phyloP scores from a whole-genome alignment of 2,329 filamentous ascomycete genomes.

The Penicillium sp. region DNA sequence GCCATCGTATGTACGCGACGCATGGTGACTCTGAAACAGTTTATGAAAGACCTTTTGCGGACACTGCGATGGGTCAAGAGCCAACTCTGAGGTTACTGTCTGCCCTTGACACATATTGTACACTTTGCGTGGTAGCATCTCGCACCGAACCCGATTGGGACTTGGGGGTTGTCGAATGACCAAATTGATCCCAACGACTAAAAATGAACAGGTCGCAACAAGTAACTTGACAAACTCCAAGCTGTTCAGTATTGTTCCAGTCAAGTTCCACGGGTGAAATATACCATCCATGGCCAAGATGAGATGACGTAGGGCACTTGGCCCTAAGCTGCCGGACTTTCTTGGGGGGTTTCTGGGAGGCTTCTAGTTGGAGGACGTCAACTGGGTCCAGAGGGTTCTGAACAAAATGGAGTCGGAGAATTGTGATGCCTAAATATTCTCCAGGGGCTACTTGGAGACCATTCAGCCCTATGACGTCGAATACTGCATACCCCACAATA shows the following conservation, averaged over 20 bases:
- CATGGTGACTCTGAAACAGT: constrained; percentile 49
- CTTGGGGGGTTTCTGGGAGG: not conserved
- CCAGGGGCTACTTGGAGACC: not conserved
- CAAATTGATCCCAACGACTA: not conserved
- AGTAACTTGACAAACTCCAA: not conserved
- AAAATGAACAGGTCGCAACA: not conserved
- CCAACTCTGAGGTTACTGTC: constrained; percentile 59
- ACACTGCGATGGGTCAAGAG: constrained; percentile 51
- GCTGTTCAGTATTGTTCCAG: not conserved
- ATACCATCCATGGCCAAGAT: not conserved
- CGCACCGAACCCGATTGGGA: constrained; percentile 10
- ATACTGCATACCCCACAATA: not conserved
- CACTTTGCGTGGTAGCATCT: constrained; percentile 48
- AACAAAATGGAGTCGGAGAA: not conserved
- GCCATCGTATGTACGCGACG: not conserved
- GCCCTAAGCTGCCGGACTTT: not conserved
- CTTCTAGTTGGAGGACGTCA: not conserved
- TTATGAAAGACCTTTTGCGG: constrained; percentile 56
- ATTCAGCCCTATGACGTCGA: constrained; percentile 8
- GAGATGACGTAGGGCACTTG: constrained; percentile 1
- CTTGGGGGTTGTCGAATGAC: constrained; percentile 14
- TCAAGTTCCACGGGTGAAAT: not conserved
- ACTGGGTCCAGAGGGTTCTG: not conserved
- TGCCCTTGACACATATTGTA: constrained; percentile 52
- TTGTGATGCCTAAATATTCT: not conserved